phyloP scores from a whole-genome alignment of 306 rosid species.

The Quercus bicolor region DNA sequence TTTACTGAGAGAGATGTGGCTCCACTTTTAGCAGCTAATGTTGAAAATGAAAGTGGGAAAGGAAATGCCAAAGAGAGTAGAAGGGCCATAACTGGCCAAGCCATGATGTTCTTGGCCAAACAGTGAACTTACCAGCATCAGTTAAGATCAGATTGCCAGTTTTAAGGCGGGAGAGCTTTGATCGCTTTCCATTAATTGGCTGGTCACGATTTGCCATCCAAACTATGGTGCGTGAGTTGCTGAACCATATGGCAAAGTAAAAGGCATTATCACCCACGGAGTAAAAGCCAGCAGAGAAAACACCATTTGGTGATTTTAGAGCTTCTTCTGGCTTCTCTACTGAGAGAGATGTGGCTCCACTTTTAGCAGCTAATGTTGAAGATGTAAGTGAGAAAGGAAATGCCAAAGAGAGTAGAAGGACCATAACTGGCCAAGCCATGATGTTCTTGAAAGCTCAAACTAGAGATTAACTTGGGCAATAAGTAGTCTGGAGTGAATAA shows the following conservation, averaged over 20 bases:
- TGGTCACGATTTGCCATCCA: constrained; percentile 49
- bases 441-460: too few relatives aligned
- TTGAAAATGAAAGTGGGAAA: too few relatives aligned
- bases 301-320: constrained; percentile 29
- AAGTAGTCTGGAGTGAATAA: too few relatives aligned
- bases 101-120: neutral
- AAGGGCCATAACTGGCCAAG: too few relatives aligned
- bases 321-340: constrained; percentile 31
- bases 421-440: too few relatives aligned
- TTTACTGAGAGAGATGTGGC: constrained; percentile 41
- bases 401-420: too few relatives aligned
- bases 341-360: constrained; percentile 31
- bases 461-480: too few relatives aligned
- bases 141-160: constrained; percentile 35
- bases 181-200: constrained; percentile 39
- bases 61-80: too few relatives aligned
- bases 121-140: constrained; percentile 17
- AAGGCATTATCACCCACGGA: constrained; percentile 35
- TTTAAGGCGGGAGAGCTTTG: constrained; percentile 36
- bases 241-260: constrained; percentile 43
- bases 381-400: too few relatives aligned
- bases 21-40: neutral
- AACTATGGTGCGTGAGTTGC: constrained; percentile 7
- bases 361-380: neutral
- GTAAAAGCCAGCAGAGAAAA: constrained; percentile 45